Evolutionary conservation across 2,329 filamentous ascomycete species (phyloP).

Genomic region (Balansia obtecta): DNA sequence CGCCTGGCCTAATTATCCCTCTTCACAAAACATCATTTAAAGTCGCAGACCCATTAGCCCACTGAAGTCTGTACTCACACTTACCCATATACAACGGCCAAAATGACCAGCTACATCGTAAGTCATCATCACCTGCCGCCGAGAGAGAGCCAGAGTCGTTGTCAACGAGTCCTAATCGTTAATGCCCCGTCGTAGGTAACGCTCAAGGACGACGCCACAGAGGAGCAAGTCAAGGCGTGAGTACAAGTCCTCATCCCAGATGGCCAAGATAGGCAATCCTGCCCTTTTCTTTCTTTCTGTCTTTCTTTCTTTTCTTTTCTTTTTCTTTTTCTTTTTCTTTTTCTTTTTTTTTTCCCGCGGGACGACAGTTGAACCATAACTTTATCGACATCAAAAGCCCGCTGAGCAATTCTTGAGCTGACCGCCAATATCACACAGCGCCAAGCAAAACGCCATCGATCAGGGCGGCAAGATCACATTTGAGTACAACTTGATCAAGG

Average conservation of each 20-base stretch:
- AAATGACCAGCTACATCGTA: slow-evolving; percentile 46
- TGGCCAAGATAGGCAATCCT: no score
- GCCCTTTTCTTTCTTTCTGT: no score
- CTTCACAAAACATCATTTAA: slow-evolving; percentile 6
- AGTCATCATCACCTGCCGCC: not conserved
- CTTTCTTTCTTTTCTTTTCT: no score
- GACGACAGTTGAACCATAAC: not conserved
- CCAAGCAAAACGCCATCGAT: slow-evolving; percentile 61
- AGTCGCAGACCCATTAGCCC: slow-evolving; percentile 3
- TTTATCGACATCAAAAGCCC: not conserved
- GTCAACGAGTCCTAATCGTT: slow-evolving; percentile 3
- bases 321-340: no score
- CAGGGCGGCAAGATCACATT: slow-evolving; percentile 77
- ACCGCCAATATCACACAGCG: slow-evolving; percentile 30
- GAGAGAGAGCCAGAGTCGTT: not conserved
- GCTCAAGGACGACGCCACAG: slow-evolving; percentile 56
- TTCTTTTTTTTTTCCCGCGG: no score
- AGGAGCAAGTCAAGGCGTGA: slow-evolving; percentile 56
- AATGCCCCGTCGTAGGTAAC: slow-evolving; percentile 48
- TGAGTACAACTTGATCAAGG: slow-evolving; percentile 81
- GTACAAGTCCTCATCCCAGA: slow-evolving; percentile 11
- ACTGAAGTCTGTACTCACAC: not conserved
- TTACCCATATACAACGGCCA: slow-evolving; percentile 12
- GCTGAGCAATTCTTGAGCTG: not conserved
- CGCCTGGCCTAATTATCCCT: not conserved